Evolutionary conservation across 345 rosid species (phyloP).

Genomic region (Citrus hindsii): DNA sequence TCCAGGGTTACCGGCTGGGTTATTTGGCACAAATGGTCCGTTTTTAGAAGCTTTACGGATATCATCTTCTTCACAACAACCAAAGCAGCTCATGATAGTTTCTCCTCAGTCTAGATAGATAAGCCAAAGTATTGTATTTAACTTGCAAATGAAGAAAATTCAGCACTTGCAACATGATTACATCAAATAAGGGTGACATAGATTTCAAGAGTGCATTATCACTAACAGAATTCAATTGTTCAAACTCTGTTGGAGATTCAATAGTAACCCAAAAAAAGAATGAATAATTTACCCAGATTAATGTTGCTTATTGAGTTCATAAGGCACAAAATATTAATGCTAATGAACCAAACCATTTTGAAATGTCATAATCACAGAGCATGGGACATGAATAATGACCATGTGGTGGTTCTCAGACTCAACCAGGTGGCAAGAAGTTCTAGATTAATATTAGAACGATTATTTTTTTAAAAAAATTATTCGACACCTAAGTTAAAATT

Average conservation of each 20-base stretch:
- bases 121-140: not conserved
- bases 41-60: conserved; percentile 45
- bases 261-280: not conserved
- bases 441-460: no score
- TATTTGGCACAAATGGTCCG: conserved; percentile 42
- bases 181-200: not conserved
- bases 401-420: no score
- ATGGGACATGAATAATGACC: not conserved
- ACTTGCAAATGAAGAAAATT: not conserved
- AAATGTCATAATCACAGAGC: not conserved
- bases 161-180: not conserved
- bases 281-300: not conserved
- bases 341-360: not conserved
- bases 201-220: not conserved
- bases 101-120: conserved; percentile 2
- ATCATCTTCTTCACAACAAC: conserved; percentile 63
- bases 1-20: conserved; percentile 46
- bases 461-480: no score
- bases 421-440: no score
- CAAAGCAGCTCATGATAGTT: conserved; percentile 62
- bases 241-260: not conserved
- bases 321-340: not conserved
- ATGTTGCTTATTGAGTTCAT: not conserved
- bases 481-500: no score
- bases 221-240: not conserved